Conservation (phyloP, 306 rosid genomes). For the Malus fusca region DNA sequence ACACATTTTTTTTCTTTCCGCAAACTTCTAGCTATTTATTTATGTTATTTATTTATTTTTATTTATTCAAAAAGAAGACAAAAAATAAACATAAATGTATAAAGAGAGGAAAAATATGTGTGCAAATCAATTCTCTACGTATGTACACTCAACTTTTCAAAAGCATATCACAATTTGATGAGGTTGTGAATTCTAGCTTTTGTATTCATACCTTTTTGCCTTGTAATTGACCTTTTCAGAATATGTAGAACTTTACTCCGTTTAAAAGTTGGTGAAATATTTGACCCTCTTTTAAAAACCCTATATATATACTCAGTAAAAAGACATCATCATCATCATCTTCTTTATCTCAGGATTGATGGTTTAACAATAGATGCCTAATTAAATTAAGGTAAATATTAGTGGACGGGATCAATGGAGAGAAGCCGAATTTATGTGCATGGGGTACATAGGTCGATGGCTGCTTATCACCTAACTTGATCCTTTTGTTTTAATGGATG, state of each 20-base stretch:
- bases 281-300: too few species aligned
- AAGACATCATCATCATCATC: neutral
- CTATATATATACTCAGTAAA: neutral
- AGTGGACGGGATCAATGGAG: slow-evolving; percentile 3
- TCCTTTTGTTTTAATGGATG: neutral
- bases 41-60: too few species aligned
- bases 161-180: neutral
- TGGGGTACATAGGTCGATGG: neutral
- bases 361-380: neutral
- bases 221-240: neutral
- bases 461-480: slow-evolving; percentile 4
- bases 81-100: too few species aligned
- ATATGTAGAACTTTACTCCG: neutral
- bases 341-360: neutral
- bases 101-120: too few species aligned
- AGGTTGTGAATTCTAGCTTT: neutral
- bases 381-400: neutral
- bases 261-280: neutral
- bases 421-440: neutral
- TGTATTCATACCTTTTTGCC: neutral
- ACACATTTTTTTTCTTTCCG: too few species aligned
- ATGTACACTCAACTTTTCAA: neutral
- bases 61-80: too few species aligned
- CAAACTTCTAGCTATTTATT: too few species aligned
- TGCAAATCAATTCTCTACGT: neutral